These are phyloP conservation scores for Kwoniella heveanensis DNA, from an alignment of 768 basidiomycete genomes.

Conservation along the genomic window DNA sequence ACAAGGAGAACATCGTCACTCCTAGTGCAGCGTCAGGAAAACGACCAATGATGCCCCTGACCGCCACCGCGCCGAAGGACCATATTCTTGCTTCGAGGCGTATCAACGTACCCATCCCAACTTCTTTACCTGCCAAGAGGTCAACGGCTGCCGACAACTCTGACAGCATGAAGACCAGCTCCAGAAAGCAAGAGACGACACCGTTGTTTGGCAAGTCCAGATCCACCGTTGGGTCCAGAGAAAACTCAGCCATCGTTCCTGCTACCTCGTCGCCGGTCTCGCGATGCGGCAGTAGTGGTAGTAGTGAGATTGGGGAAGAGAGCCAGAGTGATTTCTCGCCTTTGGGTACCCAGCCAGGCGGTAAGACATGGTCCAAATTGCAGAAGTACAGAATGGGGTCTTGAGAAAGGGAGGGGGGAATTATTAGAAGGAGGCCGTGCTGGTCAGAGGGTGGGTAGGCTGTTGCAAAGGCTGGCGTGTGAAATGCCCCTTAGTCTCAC, in stretches of 20 bases:
- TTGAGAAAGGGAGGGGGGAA: not conserved
- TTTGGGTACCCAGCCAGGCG: slow-evolving; percentile 7
- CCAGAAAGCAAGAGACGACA: not conserved
- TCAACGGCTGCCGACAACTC: not conserved
- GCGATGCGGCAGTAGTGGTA: not conserved
- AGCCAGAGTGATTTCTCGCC: not conserved
- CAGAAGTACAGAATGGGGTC: slow-evolving; percentile 16
- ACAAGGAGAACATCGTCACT: not conserved
- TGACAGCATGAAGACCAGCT: too few species aligned
- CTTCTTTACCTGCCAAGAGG: not conserved
- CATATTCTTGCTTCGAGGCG: slow-evolving; percentile 4
- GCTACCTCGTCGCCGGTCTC: slow-evolving; percentile 13
- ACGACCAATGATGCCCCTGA: slow-evolving; percentile 6
- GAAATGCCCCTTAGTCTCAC: too few species aligned
- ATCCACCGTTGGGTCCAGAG: not conserved
- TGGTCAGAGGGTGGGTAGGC: too few species aligned
- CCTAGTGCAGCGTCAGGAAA: not conserved
- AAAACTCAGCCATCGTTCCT: not conserved
- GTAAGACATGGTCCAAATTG: slow-evolving; percentile 13
- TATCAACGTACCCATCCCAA: slow-evolving; percentile 12
- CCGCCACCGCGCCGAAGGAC: not conserved
- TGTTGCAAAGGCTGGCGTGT: too few species aligned
- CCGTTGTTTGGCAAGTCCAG: not conserved
- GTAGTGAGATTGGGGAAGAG: not conserved
- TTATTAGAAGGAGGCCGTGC: too few species aligned